Evolutionary conservation across 306 rosid genomes (phyloP).

Genomic region (Cicer chorassanicum): DNA sequence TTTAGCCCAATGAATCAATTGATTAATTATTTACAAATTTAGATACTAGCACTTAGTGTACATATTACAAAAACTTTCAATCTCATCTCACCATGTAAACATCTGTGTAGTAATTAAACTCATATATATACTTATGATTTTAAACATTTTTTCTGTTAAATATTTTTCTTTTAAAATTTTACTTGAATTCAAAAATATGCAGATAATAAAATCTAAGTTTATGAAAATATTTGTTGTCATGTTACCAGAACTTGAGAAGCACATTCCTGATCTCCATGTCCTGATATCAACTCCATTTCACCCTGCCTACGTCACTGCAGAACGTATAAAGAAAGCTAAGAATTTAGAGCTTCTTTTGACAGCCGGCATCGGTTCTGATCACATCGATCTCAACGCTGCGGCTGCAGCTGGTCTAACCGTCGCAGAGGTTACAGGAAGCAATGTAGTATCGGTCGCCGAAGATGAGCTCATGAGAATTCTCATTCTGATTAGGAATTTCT

Average conservation of each 20-base stretch:
- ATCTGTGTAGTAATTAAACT: no score
- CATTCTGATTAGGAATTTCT: conserved; percentile 80
- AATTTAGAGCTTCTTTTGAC: conserved; percentile 85
- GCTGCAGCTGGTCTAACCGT: conserved; percentile 95
- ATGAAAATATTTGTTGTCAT: conserved; percentile 23
- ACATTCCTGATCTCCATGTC: conserved; percentile 83
- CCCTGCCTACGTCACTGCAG: conserved; percentile 96
- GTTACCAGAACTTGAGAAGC: conserved; percentile 83
- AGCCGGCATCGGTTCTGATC: conserved; percentile 95
- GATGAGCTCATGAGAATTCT: conserved; percentile 96
- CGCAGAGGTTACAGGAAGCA: conserved; percentile 97
- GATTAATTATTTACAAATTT: no score
- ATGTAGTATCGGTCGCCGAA: conserved; percentile 90
- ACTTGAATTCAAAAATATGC: not conserved
- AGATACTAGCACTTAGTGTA: no score
- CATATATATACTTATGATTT: no score
- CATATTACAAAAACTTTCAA: no score
- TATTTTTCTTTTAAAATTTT: not conserved
- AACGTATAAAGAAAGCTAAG: conserved; percentile 88
- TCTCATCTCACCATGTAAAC: no score
- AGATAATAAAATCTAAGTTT: not conserved
- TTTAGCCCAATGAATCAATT: not conserved
- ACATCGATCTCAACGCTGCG: conserved; percentile 88
- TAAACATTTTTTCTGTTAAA: no score
- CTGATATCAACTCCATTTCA: conserved; percentile 95